Conservation (phyloP, 805 yeast species). For the Wickerhamiella lipophila region DNA sequence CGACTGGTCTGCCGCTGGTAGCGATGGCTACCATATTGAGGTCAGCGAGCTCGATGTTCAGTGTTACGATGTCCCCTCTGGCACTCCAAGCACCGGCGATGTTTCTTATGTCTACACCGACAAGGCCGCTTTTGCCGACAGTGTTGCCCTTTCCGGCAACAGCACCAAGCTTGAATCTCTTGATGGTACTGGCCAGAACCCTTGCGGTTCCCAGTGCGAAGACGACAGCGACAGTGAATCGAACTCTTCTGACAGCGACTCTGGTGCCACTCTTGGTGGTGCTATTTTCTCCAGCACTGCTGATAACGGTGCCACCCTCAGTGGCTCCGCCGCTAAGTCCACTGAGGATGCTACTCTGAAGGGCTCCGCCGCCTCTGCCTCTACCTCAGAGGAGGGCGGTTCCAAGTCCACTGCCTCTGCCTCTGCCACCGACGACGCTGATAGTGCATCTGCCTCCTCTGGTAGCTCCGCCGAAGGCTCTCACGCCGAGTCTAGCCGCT, state of each 20-base stretch:
- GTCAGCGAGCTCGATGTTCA: constrained; percentile 47
- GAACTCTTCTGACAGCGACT: constrained; percentile 13
- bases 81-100: constrained; percentile 35
- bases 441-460: not conserved
- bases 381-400: constrained; percentile 12
- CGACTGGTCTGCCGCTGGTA: constrained; percentile 55
- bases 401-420: constrained; percentile 11
- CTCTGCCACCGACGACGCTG: constrained; percentile 14
- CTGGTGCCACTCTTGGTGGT: constrained; percentile 13
- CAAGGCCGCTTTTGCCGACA: constrained; percentile 34
- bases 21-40: constrained; percentile 70
- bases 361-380: constrained; percentile 14
- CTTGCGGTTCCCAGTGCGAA: constrained; percentile 20
- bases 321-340: constrained; percentile 12
- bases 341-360: constrained; percentile 12
- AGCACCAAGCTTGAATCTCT: constrained; percentile 44
- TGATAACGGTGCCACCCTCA: constrained; percentile 11
- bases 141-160: constrained; percentile 50
- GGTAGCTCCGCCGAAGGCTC: constrained; percentile 14
- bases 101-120: constrained; percentile 43
- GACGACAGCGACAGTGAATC: too few relatives aligned
- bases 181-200: constrained; percentile 55
- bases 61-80: constrained; percentile 62
- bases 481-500: constrained; percentile 10
- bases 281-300: constrained; percentile 8